phyloP scores from a whole-genome alignment of 768 basidiomycete genomes.

The Psilocybe cyanescens region DNA sequence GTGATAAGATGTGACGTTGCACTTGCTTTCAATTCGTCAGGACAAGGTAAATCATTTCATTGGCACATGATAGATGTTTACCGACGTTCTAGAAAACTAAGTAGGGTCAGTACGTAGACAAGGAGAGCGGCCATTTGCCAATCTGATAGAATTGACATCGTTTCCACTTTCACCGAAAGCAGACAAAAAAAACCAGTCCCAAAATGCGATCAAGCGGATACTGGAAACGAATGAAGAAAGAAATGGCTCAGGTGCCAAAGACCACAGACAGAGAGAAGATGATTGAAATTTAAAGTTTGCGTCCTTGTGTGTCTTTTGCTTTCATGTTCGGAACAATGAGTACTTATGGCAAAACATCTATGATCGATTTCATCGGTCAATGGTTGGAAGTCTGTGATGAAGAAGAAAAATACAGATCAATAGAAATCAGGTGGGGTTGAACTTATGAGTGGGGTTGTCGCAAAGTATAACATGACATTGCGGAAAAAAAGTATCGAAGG shows the following conservation, averaged over 20 bases:
- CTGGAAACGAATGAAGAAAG: neutral
- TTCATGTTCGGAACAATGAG: too few relatives aligned
- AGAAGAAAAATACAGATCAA: too few relatives aligned
- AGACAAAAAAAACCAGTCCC: neutral
- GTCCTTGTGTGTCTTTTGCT: too few relatives aligned
- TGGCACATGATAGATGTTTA: neutral
- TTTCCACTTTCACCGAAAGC: neutral
- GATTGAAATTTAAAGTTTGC: too few relatives aligned
- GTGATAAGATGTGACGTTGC: too few relatives aligned
- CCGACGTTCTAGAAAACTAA: neutral
- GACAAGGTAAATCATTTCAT: neutral
- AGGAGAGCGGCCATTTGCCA: neutral
- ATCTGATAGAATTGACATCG: neutral
- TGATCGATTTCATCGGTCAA: too few relatives aligned
- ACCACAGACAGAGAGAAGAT: neutral
- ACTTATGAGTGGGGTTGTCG: too few relatives aligned
- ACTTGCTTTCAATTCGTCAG: neutral
- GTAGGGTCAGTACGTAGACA: neutral
- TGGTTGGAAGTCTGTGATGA: too few relatives aligned
- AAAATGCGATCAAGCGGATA: neutral
- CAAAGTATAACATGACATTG: neutral
- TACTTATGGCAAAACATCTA: too few relatives aligned
- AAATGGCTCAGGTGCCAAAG: neutral
- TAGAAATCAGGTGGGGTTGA: neutral
- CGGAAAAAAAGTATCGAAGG: neutral